Percentiles rank a stretch among this genome's conserved stretches.
Conservation (phyloP, 495 filamentous ascomycete species). For the Penicillium verhagenii region DNA sequence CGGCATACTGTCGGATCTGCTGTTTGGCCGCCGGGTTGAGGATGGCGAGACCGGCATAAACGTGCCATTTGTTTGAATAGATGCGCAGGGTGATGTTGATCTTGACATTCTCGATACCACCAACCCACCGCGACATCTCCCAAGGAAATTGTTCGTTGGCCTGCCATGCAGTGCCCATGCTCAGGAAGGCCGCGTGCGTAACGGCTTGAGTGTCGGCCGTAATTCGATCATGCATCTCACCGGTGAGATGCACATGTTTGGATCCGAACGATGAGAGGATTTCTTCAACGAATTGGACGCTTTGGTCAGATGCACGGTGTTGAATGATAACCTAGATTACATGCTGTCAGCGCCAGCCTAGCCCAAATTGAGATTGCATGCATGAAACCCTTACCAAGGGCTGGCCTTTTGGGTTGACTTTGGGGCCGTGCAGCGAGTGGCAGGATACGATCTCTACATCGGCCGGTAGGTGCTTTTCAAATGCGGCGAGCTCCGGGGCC, state of each 20-base stretch:
- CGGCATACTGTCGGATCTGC: slow-evolving; percentile 92
- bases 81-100: slow-evolving; percentile 97
- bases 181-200: slow-evolving; percentile 93
- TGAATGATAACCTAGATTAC: slow-evolving; percentile 72
- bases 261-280: slow-evolving; percentile 81
- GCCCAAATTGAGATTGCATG: not conserved
- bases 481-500: slow-evolving; percentile 90
- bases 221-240: slow-evolving; percentile 88
- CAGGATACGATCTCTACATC: slow-evolving; percentile 96
- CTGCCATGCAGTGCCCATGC: slow-evolving; percentile 96
- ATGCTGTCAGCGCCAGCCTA: slow-evolving; percentile 2
- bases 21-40: slow-evolving; percentile 86
- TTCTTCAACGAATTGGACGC: slow-evolving; percentile 71
- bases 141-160: slow-evolving; percentile 92
- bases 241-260: slow-evolving; percentile 80
- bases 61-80: slow-evolving; percentile 98
- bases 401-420: slow-evolving; percentile 80
- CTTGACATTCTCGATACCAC: slow-evolving; percentile 98
- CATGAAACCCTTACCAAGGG: slow-evolving; percentile 61
- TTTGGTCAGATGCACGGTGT: slow-evolving; percentile 78
- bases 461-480: slow-evolving; percentile 79
- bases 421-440: slow-evolving; percentile 94
- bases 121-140: slow-evolving; percentile 89
- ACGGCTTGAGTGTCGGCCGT: slow-evolving; percentile 98
- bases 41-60: slow-evolving; percentile 96